phyloP scores from a whole-genome alignment of 352 stramenopile species.

The Pythium folliculosum region DNA sequence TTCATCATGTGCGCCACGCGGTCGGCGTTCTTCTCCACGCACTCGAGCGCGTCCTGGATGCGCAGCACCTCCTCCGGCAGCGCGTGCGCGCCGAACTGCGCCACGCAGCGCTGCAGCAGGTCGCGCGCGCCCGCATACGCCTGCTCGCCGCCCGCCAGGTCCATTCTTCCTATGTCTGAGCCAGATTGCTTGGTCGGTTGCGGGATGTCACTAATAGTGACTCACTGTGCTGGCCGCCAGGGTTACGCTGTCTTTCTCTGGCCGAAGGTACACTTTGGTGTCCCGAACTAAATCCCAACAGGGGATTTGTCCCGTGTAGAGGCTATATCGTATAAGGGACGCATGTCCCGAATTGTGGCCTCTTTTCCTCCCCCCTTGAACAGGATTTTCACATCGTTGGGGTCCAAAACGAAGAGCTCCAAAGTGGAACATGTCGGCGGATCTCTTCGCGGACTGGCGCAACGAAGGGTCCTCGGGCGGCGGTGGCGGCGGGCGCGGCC shows the following conservation, averaged over 20 bases:
- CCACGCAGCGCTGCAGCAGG: constrained; percentile 25
- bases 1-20: constrained; percentile 61
- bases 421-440: constrained; percentile 65
- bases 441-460: constrained; percentile 90
- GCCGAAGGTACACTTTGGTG: not conserved
- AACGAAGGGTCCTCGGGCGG: constrained; percentile 69
- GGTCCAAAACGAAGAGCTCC: not conserved
- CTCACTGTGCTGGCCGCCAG: not conserved
- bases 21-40: constrained; percentile 68
- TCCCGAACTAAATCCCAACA: not conserved
- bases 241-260: not conserved
- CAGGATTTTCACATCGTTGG: constrained; percentile 14
- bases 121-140: constrained; percentile 17
- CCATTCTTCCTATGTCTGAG: constrained; percentile 1
- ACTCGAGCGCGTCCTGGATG: constrained; percentile 69
- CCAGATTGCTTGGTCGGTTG: too few species aligned
- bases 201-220: not conserved
- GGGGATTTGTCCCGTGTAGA: not conserved
- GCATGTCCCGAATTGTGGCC: not conserved
- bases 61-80: constrained; percentile 52
- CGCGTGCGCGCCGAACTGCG: constrained; percentile 3
- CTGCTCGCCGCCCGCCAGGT: not conserved
- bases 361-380: constrained; percentile 3
- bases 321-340: not conserved
- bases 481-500: constrained; percentile 1